These are phyloP conservation scores for Zymoseptoria passerinii DNA, from an alignment of 2,329 filamentous ascomycete species.

Conservation along the genomic window DNA sequence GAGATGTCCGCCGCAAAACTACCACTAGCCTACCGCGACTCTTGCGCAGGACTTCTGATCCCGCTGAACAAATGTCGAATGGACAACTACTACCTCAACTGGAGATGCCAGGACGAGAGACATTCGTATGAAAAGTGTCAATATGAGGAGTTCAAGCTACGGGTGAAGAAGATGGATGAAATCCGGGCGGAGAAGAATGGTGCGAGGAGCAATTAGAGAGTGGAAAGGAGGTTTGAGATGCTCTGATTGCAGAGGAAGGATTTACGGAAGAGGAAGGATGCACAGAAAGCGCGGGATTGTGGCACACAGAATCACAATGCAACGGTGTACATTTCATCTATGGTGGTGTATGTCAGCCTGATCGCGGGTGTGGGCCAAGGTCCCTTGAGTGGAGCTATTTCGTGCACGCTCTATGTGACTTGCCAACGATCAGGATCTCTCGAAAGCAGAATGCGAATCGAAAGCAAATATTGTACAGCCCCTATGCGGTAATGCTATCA, in stretches of 20 bases:
- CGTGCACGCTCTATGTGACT: background rate
- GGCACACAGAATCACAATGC: background rate
- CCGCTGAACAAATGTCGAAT: slow-evolving; percentile 90
- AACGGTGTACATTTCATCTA: background rate
- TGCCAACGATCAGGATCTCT: background rate
- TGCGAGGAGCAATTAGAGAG: slow-evolving; percentile 67
- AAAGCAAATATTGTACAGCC: background rate
- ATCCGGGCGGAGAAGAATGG: slow-evolving; percentile 77
- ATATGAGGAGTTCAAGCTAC: slow-evolving; percentile 97
- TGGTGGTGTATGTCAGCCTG: background rate
- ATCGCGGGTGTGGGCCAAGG: no score
- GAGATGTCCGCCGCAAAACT: slow-evolving; percentile 89
- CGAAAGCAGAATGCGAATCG: background rate
- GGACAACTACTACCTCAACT: slow-evolving; percentile 88
- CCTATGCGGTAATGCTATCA: background rate
- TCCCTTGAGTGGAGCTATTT: background rate
- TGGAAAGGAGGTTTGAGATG: background rate
- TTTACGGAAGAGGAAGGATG: background rate
- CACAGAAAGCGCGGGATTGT: background rate
- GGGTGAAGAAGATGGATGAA: slow-evolving; percentile 98
- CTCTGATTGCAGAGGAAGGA: background rate
- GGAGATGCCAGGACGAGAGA: slow-evolving; percentile 97
- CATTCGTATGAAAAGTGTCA: slow-evolving; percentile 99
- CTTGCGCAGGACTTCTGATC: slow-evolving; percentile 88
- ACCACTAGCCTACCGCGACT: slow-evolving; percentile 86